Percentiles rank a stretch among this genome's conserved stretches.
phyloP scores from a whole-genome alignment of 2,329 filamentous ascomycete species.

The Pseudogymnoascus sp. region DNA sequence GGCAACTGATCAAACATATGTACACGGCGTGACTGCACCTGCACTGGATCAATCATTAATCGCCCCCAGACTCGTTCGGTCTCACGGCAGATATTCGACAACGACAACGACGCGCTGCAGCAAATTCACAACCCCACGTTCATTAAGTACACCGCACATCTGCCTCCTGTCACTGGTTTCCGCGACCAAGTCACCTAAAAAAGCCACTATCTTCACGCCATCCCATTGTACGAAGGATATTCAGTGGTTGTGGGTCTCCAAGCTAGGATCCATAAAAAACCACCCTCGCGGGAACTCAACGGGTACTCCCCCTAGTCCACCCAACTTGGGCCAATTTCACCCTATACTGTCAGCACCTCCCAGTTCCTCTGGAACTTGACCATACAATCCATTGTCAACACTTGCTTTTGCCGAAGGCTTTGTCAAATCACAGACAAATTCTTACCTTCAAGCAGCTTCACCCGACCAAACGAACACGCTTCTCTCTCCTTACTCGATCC shows the following conservation, averaged over 20 bases:
- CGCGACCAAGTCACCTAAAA: not conserved
- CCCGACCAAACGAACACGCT: not conserved
- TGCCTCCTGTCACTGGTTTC: not conserved
- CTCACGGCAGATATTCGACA: not conserved
- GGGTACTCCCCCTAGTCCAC: not conserved
- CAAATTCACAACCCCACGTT: not conserved
- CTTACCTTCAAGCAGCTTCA: not conserved
- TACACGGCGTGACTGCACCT: not conserved
- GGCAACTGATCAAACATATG: not conserved
- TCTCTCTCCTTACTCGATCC: constrained; percentile 16
- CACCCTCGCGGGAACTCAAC: not conserved
- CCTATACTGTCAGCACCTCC: constrained; percentile 9
- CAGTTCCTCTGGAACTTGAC: constrained; percentile 15
- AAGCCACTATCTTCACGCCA: not conserved
- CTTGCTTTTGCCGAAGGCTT: constrained; percentile 10
- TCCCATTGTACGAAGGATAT: not conserved
- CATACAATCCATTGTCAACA: constrained; percentile 14
- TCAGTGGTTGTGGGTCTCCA: not conserved
- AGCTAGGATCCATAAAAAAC: constrained; percentile 1
- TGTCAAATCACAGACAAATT: constrained; percentile 1
- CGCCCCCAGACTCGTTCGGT: not conserved
- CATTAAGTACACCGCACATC: not conserved
- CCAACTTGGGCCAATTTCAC: constrained; percentile 4
- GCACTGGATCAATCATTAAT: not conserved
- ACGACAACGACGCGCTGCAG: not conserved